phyloP scores from a whole-genome alignment of 768 basidiomycete species.

The Suillus variegatus region DNA sequence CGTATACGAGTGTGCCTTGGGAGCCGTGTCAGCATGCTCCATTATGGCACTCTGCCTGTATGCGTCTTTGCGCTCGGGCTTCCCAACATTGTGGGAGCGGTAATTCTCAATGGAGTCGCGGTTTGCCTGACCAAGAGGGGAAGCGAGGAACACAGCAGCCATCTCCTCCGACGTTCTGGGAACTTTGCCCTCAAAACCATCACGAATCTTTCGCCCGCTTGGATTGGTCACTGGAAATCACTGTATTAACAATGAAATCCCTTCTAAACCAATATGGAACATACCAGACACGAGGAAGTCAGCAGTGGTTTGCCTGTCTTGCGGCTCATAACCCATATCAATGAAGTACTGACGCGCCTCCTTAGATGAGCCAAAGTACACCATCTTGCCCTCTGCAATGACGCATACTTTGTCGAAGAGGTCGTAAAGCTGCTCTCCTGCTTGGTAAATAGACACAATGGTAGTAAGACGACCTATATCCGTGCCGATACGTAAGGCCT shows the following conservation, averaged over 20 bases:
- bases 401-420: constrained; percentile 75
- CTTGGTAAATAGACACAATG: constrained; percentile 85
- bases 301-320: constrained; percentile 82
- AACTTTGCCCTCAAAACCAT: constrained; percentile 21
- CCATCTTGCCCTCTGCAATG: constrained; percentile 58
- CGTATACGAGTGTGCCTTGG: constrained; percentile 45
- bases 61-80: constrained; percentile 39
- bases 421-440: constrained; percentile 65
- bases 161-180: constrained; percentile 58
- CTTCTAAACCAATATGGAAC: constrained; percentile 21
- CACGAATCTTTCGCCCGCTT: constrained; percentile 52
- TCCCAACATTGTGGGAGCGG: constrained; percentile 47
- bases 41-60: constrained; percentile 52
- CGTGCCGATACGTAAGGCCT: constrained; percentile 67
- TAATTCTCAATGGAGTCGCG: constrained; percentile 50
- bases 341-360: constrained; percentile 61
- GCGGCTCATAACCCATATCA: constrained; percentile 66
- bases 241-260: neutral
- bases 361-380: constrained; percentile 58
- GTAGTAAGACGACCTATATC: constrained; percentile 55
- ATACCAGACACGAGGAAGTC: constrained; percentile 69
- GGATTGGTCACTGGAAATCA: constrained; percentile 57
- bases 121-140: constrained; percentile 43
- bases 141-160: constrained; percentile 47
- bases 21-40: constrained; percentile 52